Percentiles rank a stretch among this genome's conserved stretches.
Conservation (phyloP, 192 early-diverging fungal genomes). For the Podila minutissima region DNA sequence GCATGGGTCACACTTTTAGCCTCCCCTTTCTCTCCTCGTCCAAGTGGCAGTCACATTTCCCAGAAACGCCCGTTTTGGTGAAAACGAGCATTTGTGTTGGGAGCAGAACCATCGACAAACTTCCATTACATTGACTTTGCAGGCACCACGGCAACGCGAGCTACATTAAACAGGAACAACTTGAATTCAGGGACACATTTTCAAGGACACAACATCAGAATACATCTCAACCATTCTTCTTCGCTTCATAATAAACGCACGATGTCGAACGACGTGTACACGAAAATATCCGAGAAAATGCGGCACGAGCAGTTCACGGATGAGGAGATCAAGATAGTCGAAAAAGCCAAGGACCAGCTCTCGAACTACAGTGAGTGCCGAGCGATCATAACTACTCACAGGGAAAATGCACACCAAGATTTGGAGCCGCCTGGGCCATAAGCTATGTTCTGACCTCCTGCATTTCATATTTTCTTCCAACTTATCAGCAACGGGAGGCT, state of each 20-base stretch:
- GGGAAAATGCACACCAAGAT: neutral
- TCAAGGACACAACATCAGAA: too few relatives aligned
- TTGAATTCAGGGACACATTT: too few relatives aligned
- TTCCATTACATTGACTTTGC: too few relatives aligned
- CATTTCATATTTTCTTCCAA: neutral
- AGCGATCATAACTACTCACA: neutral
- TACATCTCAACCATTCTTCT: neutral
- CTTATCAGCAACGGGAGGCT: constrained; percentile 28
- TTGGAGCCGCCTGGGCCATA: too few relatives aligned
- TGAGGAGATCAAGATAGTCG: constrained; percentile 48
- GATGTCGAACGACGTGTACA: constrained; percentile 29
- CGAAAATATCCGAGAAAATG: constrained; percentile 43
- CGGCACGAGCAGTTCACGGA: constrained; percentile 44
- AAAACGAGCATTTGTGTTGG: too few relatives aligned
- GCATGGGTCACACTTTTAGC: too few relatives aligned
- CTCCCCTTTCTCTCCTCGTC: too few relatives aligned
- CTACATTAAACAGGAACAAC: too few relatives aligned
- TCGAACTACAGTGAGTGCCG: constrained; percentile 25
- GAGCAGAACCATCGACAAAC: too few relatives aligned
- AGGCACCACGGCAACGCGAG: too few relatives aligned
- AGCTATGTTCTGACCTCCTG: neutral
- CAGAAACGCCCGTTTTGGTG: too few relatives aligned
- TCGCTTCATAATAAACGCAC: neutral
- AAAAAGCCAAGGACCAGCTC: constrained; percentile 39
- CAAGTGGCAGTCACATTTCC: too few relatives aligned